These are phyloP conservation scores for Tremella mesenterica DNA, from an alignment of 768 basidiomycete species.

Conservation along the genomic window DNA sequence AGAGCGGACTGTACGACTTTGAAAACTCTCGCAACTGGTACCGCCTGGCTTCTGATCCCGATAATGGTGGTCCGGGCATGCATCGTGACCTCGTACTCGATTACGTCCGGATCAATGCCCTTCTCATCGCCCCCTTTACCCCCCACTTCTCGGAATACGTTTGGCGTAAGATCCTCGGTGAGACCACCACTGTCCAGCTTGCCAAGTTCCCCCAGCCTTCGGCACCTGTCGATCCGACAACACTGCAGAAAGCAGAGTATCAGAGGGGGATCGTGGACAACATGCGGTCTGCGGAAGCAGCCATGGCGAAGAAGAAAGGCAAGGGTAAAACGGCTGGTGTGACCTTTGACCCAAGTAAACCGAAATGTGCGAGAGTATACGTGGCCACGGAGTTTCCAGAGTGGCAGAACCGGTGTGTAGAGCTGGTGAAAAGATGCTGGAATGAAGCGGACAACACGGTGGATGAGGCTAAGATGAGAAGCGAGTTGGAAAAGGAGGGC, in stretches of 20 bases:
- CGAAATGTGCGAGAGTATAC: conserved; percentile 78
- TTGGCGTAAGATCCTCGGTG: conserved; percentile 65
- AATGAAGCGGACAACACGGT: conserved; percentile 50
- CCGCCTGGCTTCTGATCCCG: conserved; percentile 71
- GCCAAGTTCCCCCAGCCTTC: conserved; percentile 73
- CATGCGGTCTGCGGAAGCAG: conserved; percentile 77
- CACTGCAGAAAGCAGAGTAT: conserved; percentile 69
- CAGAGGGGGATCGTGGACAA: conserved; percentile 85
- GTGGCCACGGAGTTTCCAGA: conserved; percentile 83
- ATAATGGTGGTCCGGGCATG: conserved; percentile 62
- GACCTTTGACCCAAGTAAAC: conserved; percentile 64
- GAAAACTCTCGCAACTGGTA: conserved; percentile 92
- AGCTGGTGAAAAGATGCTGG: conserved; percentile 63
- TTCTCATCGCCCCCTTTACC: conserved; percentile 76
- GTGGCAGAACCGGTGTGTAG: conserved; percentile 83
- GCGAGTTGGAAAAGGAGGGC: conserved; percentile 59
- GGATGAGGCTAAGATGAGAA: conserved; percentile 71
- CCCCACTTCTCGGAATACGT: conserved; percentile 93
- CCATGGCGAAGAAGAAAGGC: conserved; percentile 65
- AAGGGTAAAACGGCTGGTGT: conserved; percentile 53
- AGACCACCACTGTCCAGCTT: conserved; percentile 65
- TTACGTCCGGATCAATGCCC: conserved; percentile 73
- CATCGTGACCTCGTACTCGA: conserved; percentile 74
- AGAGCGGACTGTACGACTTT: conserved; percentile 91
- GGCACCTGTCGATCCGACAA: conserved; percentile 54